Percentiles rank a stretch among this genome's conserved stretches.
Conservation (phyloP, 1,139 yeast genomes). For the Diutina catenulata region DNA sequence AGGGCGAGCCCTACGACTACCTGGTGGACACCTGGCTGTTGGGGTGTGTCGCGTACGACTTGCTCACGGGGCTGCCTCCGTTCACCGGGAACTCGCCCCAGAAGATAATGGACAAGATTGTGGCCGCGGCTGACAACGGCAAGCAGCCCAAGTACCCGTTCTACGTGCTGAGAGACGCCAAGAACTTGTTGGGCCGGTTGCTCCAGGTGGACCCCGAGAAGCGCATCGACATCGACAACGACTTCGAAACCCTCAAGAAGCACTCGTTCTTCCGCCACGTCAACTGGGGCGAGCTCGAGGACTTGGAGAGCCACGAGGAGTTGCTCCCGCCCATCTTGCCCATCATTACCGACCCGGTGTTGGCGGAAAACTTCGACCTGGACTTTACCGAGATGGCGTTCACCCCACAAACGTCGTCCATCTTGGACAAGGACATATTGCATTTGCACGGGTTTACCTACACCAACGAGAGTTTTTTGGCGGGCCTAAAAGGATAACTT, state of each 20-base stretch:
- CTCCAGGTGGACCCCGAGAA: conserved; percentile 66
- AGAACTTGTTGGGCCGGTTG: conserved; percentile 63
- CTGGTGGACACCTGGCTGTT: conserved; percentile 97
- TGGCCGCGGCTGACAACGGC: conserved; percentile 27
- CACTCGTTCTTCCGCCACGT: conserved; percentile 74
- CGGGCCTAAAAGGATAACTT: not conserved
- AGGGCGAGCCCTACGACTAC: conserved; percentile 76
- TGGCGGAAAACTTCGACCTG: conserved; percentile 86
- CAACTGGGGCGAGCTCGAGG: conserved; percentile 61
- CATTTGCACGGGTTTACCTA: conserved; percentile 33
- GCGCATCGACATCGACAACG: conserved; percentile 57
- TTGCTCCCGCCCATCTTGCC: conserved; percentile 73
- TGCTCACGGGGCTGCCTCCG: conserved; percentile 89
- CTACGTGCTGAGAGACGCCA: conserved; percentile 75
- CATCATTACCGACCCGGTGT: conserved; percentile 66
- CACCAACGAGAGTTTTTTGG: conserved; percentile 28
- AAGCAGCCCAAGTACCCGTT: conserved; percentile 70
- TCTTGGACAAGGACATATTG: conserved; percentile 15
- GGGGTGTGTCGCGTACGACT: conserved; percentile 81
- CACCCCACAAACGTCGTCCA: conserved; percentile 19
- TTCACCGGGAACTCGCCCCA: conserved; percentile 85
- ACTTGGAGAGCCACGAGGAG: conserved; percentile 10
- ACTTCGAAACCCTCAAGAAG: conserved; percentile 41
- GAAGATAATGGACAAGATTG: conserved; percentile 69
- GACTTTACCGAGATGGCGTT: conserved; percentile 75